Conservation (phyloP, 1,284 basidiomycete species). For the Ganoderma leucocontextum region DNA sequence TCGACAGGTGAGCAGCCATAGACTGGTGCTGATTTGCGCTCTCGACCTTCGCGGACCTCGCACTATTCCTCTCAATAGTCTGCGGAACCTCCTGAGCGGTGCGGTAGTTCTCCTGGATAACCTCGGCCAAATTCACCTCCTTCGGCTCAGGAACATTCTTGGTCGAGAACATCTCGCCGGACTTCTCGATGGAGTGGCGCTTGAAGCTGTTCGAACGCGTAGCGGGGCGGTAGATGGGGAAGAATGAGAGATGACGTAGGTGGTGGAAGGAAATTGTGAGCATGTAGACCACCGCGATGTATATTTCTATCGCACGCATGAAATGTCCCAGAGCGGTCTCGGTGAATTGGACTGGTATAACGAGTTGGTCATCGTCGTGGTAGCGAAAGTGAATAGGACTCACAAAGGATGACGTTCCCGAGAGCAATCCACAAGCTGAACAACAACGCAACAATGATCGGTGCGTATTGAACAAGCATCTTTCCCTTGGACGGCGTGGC, state of each 20-base stretch:
- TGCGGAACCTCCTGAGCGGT: conserved; percentile 24
- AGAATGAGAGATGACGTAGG: conserved; percentile 36
- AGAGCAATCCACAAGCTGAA: conserved; percentile 62
- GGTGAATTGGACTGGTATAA: conserved; percentile 65
- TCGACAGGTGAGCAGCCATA: conserved; percentile 29
- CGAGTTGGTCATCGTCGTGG: background rate
- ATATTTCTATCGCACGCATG: conserved; percentile 72
- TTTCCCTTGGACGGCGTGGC: conserved; percentile 49
- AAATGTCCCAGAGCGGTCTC: conserved; percentile 77
- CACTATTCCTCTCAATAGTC: conserved; percentile 27
- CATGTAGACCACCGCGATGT: conserved; percentile 64
- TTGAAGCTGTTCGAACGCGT: conserved; percentile 7
- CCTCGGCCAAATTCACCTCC: conserved; percentile 22
- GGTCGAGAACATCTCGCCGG: background rate
- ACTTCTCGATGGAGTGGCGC: conserved; percentile 28
- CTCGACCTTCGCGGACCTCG: conserved; percentile 24
- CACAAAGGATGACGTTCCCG: conserved; percentile 67
- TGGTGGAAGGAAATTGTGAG: conserved; percentile 61
- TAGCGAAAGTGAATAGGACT: conserved; percentile 40
- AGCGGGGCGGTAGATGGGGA: conserved; percentile 25
- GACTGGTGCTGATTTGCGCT: conserved; percentile 27
- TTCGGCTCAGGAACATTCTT: conserved; percentile 5
- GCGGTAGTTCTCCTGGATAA: conserved; percentile 25
- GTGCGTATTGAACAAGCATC: conserved; percentile 57
- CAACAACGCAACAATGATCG: conserved; percentile 59